Evolutionary conservation across 2,329 filamentous ascomycete genomes (phyloP).

Genomic region (Gaeumannomyces tritici): DNA sequence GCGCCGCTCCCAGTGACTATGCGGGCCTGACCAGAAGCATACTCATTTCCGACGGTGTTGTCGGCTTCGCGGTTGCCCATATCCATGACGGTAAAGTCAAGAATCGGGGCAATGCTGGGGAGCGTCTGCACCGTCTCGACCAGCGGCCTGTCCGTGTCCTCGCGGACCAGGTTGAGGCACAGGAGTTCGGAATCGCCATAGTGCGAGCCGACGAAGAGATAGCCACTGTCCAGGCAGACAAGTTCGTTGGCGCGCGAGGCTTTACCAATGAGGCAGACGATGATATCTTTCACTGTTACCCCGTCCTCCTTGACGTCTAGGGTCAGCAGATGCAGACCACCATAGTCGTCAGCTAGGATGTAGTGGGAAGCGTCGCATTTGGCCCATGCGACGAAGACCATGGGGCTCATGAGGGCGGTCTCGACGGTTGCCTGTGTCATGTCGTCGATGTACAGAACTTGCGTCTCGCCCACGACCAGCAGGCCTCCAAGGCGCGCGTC

Average conservation of each 20-base stretch:
- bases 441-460: constrained; percentile 77
- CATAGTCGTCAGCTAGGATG: constrained; percentile 88
- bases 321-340: constrained; percentile 74
- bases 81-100: constrained; percentile 95
- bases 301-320: constrained; percentile 56
- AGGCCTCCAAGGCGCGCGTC: constrained; percentile 58
- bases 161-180: constrained; percentile 44
- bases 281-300: constrained; percentile 62
- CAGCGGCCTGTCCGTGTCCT: constrained; percentile 14
- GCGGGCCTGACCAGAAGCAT: constrained; percentile 87
- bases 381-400: constrained; percentile 88
- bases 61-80: constrained; percentile 76
- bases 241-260: constrained; percentile 71
- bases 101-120: constrained; percentile 75
- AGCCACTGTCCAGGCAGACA: constrained; percentile 54
- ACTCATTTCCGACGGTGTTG: constrained; percentile 68
- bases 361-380: constrained; percentile 73
- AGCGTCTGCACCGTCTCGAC: constrained; percentile 66
- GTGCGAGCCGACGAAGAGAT: constrained; percentile 80
- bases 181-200: constrained; percentile 87
- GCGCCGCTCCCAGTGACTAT: constrained; percentile 90
- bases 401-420: constrained; percentile 59
- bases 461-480: constrained; percentile 69
- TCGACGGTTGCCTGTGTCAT: constrained; percentile 58
- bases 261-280: constrained; percentile 51